Conservation (phyloP, 202 grass and related monocot genomes). For the Brachypodium distachyon region DNA sequence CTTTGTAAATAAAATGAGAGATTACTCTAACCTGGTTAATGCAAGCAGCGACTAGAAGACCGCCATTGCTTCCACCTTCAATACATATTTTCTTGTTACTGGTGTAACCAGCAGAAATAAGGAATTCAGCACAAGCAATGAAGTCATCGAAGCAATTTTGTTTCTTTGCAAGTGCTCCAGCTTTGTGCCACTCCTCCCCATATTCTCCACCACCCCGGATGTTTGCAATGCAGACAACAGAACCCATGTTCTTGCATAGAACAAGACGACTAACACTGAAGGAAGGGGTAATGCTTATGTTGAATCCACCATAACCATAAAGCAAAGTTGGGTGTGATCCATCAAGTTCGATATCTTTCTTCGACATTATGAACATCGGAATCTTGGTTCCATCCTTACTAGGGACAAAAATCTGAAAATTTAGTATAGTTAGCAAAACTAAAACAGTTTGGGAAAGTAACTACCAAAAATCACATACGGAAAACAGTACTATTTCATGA, state of each 20-base stretch:
- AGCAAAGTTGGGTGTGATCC: slow-evolving; percentile 72
- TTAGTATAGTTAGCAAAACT: neutral
- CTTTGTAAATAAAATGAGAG: neutral
- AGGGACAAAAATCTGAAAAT: slow-evolving; percentile 62
- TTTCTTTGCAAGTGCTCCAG: slow-evolving; percentile 74
- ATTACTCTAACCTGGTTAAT: slow-evolving; percentile 64
- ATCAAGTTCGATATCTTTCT: slow-evolving; percentile 69
- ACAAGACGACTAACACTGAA: slow-evolving; percentile 72
- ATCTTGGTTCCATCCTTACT: slow-evolving; percentile 82
- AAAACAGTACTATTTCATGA: neutral
- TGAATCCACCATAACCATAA: slow-evolving; percentile 97
- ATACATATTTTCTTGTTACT: slow-evolving; percentile 63
- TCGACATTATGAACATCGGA: slow-evolving; percentile 87
- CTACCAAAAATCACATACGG: neutral
- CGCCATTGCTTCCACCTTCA: slow-evolving; percentile 94
- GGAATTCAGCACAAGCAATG: slow-evolving; percentile 62
- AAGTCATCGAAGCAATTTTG: slow-evolving; percentile 99
- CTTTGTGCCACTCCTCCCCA: slow-evolving; percentile 99
- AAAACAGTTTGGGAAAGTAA: neutral
- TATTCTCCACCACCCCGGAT: slow-evolving; percentile 95
- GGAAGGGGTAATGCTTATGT: slow-evolving; percentile 69
- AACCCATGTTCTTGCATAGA: slow-evolving; percentile 66
- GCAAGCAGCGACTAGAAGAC: slow-evolving; percentile 85
- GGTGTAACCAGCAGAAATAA: slow-evolving; percentile 70
- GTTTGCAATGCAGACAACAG: slow-evolving; percentile 73